These are phyloP conservation scores for Umbilicaria muhlenbergii DNA, from an alignment of 495 filamentous ascomycete species.

Conservation along the genomic window DNA sequence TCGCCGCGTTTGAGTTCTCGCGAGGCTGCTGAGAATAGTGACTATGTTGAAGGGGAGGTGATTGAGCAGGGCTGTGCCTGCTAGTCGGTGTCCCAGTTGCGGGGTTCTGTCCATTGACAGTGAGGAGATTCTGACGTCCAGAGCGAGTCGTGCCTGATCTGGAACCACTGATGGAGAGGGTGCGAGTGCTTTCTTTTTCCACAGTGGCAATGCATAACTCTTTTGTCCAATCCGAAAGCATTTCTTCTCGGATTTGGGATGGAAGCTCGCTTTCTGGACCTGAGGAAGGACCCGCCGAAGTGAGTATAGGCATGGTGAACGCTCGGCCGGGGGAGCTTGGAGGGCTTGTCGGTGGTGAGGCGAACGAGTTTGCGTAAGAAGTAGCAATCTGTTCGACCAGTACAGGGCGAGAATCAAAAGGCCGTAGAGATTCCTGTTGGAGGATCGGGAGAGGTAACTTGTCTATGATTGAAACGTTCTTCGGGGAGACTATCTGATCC, in stretches of 20 bases:
- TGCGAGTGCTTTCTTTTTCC: conserved; percentile 49
- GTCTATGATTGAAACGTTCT: conserved; percentile 15
- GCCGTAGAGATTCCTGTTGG: conserved; percentile 40
- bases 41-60: conserved; percentile 10
- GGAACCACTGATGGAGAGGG: conserved; percentile 57
- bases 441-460: conserved; percentile 22
- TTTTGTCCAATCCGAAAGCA: conserved; percentile 64
- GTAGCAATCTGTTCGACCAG: conserved; percentile 59
- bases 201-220: conserved; percentile 51
- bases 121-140: conserved; percentile 37
- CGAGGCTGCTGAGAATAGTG: conserved; percentile 6
- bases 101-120: conserved; percentile 34
- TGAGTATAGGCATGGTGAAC: conserved; percentile 42
- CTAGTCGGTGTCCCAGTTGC: conserved; percentile 8
- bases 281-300: conserved; percentile 1
- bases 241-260: conserved; percentile 46
- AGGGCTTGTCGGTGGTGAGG: conserved; percentile 51
- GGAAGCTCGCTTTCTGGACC: conserved; percentile 19
- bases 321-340: conserved; percentile 53
- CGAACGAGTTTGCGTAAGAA: conserved; percentile 41
- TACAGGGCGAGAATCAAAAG: conserved; percentile 47
- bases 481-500: conserved; percentile 23
- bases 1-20: no score
- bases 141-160: conserved; percentile 40
- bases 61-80: conserved; percentile 15